Conservation (phyloP, 116 monocot species). For the Posidonia oceanica region DNA sequence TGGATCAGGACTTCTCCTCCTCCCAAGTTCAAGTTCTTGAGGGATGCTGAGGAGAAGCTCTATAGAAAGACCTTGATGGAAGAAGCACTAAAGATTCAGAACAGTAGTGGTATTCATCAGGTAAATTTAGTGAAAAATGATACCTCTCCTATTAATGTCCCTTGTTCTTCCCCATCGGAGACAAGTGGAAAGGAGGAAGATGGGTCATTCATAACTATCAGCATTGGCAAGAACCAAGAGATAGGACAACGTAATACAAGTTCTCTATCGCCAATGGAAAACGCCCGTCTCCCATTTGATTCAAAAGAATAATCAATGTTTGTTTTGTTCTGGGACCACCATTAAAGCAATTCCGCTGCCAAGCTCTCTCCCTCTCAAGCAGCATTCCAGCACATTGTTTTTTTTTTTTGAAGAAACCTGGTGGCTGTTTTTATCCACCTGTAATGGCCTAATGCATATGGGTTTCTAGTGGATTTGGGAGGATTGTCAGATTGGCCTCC, state of each 20-base stretch:
- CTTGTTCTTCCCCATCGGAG: background rate
- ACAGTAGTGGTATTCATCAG: background rate
- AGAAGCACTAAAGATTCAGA: conserved; percentile 35
- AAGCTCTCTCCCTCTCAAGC: background rate
- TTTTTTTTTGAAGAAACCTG: too few relatives aligned
- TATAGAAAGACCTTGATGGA: conserved; percentile 61
- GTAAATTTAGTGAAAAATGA: too few relatives aligned
- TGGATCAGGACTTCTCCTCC: conserved; percentile 50
- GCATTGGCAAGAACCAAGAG: background rate
- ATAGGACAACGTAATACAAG: background rate
- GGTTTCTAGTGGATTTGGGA: too few relatives aligned
- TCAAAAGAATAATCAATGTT: too few relatives aligned
- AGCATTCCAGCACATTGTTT: too few relatives aligned
- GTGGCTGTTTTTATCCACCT: too few relatives aligned
- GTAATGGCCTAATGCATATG: too few relatives aligned
- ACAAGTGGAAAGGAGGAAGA: background rate
- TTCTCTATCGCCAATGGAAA: too few relatives aligned
- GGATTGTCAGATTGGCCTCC: too few relatives aligned
- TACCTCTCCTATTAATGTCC: background rate
- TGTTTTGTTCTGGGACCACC: too few relatives aligned
- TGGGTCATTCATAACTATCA: background rate
- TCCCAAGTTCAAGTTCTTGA: conserved; percentile 93
- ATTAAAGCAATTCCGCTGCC: background rate
- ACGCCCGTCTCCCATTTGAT: too few relatives aligned
- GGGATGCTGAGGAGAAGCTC: conserved; percentile 93